Percentiles rank a stretch among this genome's conserved stretches.
Evolutionary conservation across 768 basidiomycete genomes (phyloP).

Genomic region (Trametes villosa): DNA sequence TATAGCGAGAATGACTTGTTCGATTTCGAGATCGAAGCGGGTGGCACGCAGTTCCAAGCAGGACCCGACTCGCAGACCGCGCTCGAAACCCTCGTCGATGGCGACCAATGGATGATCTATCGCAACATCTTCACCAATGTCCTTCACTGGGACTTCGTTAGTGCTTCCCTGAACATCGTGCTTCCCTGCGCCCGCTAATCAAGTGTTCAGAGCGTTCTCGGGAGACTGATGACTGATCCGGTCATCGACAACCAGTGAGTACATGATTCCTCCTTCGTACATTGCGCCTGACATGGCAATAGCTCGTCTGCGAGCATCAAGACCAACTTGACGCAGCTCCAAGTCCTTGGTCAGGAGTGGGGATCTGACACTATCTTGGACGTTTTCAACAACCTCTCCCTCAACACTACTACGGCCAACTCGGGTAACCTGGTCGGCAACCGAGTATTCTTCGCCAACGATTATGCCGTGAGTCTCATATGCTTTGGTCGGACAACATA

Average conservation of each 20-base stretch:
- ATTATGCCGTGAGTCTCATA: conserved; percentile 57
- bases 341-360: conserved; percentile 56
- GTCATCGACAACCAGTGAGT: conserved; percentile 47
- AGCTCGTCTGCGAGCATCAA: conserved; percentile 60
- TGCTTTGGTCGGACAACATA: background rate
- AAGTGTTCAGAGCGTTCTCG: conserved; percentile 55
- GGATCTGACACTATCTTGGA: conserved; percentile 44
- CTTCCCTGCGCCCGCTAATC: background rate
- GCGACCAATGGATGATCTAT: conserved; percentile 68
- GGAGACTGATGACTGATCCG: conserved; percentile 66
- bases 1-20: conserved; percentile 60
- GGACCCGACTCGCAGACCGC: conserved; percentile 41
- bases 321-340: conserved; percentile 56
- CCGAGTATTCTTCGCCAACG: conserved; percentile 64
- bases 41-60: conserved; percentile 59
- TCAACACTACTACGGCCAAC: conserved; percentile 51
- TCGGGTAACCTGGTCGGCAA: conserved; percentile 58
- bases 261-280: background rate
- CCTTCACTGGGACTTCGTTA: conserved; percentile 70
- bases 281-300: conserved; percentile 7
- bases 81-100: conserved; percentile 56
- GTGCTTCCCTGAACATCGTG: conserved; percentile 28
- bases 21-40: conserved; percentile 59
- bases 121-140: conserved; percentile 55
- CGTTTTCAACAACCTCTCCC: conserved; percentile 45